Evolutionary conservation across 495 filamentous ascomycete genomes (phyloP).

Genomic region (Lindgomyces ingoldianus): DNA sequence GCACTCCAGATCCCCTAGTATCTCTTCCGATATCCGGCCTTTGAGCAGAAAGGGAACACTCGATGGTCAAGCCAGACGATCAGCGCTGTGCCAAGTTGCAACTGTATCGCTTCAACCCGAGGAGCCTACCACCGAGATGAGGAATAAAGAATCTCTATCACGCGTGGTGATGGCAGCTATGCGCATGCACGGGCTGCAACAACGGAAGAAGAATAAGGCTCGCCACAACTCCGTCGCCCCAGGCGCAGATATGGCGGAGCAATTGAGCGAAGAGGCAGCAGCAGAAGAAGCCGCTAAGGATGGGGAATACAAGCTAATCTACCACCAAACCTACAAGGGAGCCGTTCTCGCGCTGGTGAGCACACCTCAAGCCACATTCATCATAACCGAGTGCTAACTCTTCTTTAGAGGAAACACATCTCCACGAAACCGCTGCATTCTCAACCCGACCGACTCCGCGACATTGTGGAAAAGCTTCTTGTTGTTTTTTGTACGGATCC

Average conservation of each 20-base stretch:
- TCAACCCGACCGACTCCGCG: conserved; percentile 40
- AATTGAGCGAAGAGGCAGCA: conserved; percentile 5
- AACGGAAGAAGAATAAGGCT: conserved; percentile 43
- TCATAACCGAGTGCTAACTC: neutral
- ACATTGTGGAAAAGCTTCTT: conserved; percentile 49
- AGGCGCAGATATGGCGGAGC: conserved; percentile 8
- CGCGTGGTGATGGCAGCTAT: conserved; percentile 60
- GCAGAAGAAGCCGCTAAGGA: conserved; percentile 45
- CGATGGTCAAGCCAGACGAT: conserved; percentile 25
- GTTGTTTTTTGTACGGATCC: conserved; percentile 50
- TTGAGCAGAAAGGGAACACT: conserved; percentile 31
- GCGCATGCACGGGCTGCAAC: conserved; percentile 63
- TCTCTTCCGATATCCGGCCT: conserved; percentile 30
- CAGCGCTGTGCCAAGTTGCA: conserved; percentile 38
- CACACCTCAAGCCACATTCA: neutral
- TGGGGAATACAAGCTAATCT: conserved; percentile 66
- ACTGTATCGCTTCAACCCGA: conserved; percentile 50
- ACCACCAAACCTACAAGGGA: conserved; percentile 65
- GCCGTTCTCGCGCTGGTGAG: conserved; percentile 57
- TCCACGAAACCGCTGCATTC: conserved; percentile 35
- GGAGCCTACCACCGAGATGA: conserved; percentile 45
- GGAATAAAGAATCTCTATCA: conserved; percentile 51
- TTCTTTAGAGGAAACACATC: conserved; percentile 48
- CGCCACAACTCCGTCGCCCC: conserved; percentile 20
- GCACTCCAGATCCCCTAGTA: conserved; percentile 41